phyloP scores from a whole-genome alignment of 1,284 basidiomycete genomes.

The Ustilago hordei region DNA sequence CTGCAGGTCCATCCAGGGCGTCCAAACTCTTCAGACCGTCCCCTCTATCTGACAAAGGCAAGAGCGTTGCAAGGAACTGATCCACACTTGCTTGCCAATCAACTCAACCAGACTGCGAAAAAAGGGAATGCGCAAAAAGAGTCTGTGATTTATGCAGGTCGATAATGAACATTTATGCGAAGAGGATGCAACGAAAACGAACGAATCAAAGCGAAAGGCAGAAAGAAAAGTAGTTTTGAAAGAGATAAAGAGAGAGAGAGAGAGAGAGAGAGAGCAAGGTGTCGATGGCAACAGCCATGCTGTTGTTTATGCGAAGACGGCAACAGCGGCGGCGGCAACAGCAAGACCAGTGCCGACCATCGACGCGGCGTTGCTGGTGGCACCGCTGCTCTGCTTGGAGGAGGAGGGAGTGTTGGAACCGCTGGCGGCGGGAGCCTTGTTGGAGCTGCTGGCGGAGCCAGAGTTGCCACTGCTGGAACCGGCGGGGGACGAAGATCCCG shows the following conservation, averaged over 20 bases:
- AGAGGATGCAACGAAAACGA: slow-evolving; percentile 27
- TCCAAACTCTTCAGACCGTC: slow-evolving; percentile 26
- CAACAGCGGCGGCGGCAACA: slow-evolving; percentile 34
- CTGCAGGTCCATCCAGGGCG: slow-evolving; percentile 1
- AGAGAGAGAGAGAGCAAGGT: neutral
- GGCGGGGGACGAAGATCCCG: slow-evolving; percentile 6
- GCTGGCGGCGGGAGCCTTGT: slow-evolving; percentile 10
- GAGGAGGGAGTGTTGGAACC: slow-evolving; percentile 6
- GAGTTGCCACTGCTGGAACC: neutral
- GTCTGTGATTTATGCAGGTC: slow-evolving; percentile 22
- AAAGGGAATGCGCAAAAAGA: slow-evolving; percentile 9
- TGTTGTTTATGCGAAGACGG: slow-evolving; percentile 28
- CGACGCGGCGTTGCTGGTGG: slow-evolving; percentile 26
- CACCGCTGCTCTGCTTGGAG: slow-evolving; percentile 32
- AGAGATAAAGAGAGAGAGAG: neutral
- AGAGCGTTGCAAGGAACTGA: neutral
- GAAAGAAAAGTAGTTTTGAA: neutral
- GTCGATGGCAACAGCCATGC: neutral
- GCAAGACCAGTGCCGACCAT: slow-evolving; percentile 36
- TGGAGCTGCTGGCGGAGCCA: slow-evolving; percentile 4
- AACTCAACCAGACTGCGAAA: neutral
- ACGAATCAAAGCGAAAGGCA: slow-evolving; percentile 3
- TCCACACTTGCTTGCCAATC: neutral
- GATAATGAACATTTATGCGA: slow-evolving; percentile 33
- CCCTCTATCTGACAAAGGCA: slow-evolving; percentile 2